phyloP scores from a whole-genome alignment of 192 early-diverging fungal genomes.

The Backusella australiensis region DNA sequence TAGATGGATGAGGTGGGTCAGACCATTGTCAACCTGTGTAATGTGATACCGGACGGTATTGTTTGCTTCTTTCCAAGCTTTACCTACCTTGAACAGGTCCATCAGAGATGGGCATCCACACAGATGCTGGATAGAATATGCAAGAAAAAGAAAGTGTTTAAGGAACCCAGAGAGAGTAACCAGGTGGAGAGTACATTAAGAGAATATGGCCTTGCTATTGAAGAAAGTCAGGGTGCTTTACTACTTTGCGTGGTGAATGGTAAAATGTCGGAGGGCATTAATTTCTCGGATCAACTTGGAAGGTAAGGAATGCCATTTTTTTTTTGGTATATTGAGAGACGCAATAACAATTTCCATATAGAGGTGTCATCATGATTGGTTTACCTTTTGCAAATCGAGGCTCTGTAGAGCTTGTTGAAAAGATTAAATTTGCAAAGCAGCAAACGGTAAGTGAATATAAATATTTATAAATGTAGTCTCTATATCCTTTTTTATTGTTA shows the following conservation, averaged over 20 bases:
- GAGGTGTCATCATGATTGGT: constrained; percentile 86
- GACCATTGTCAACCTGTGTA: constrained; percentile 65
- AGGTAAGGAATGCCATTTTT: constrained; percentile 19
- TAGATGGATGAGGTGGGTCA: constrained; percentile 71
- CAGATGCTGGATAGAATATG: constrained; percentile 43
- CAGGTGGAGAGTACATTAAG: constrained; percentile 57
- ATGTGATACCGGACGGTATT: constrained; percentile 78
- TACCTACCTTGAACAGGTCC: constrained; percentile 64
- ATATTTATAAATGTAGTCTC: too few relatives aligned
- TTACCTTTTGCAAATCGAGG: constrained; percentile 82
- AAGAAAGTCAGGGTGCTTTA: constrained; percentile 58
- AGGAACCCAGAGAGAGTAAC: constrained; percentile 57
- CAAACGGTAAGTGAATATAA: constrained; percentile 16
- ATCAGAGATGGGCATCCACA: constrained; percentile 48
- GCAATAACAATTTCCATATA: constrained; percentile 10
- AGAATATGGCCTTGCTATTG: constrained; percentile 57
- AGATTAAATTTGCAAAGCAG: constrained; percentile 56
- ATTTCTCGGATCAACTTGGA: constrained; percentile 85
- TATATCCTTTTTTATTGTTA: not conserved
- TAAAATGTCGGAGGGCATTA: constrained; percentile 92
- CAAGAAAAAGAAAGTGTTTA: constrained; percentile 67
- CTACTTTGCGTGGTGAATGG: constrained; percentile 90
- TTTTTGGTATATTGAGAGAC: not conserved
- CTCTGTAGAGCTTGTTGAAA: constrained; percentile 75
- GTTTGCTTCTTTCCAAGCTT: constrained; percentile 91